These are phyloP conservation scores for Echium plantagineum DNA, from an alignment of 257 asterid species.

Conservation along the genomic window DNA sequence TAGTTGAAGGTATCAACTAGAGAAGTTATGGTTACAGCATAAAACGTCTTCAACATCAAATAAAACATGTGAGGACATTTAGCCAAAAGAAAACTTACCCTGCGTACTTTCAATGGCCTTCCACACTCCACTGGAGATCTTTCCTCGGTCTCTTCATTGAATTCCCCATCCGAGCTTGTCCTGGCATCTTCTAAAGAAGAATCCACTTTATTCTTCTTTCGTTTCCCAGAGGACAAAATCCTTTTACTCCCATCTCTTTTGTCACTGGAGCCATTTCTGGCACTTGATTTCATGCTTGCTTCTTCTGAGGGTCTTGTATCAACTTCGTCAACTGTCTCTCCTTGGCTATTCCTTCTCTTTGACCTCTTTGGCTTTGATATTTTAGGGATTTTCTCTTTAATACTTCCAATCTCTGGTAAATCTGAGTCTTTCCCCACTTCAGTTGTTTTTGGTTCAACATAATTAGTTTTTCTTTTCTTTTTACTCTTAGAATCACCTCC, in stretches of 20 bases:
- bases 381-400: slow-evolving; percentile 13
- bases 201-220: slow-evolving; percentile 22
- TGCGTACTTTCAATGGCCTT: slow-evolving; percentile 40
- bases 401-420: slow-evolving; percentile 19
- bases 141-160: slow-evolving; percentile 24
- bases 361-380: slow-evolving; percentile 23
- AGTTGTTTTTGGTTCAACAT: slow-evolving; percentile 18
- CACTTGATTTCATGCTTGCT: slow-evolving; percentile 12
- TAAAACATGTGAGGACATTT: background rate
- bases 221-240: slow-evolving; percentile 23
- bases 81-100: slow-evolving; percentile 33
- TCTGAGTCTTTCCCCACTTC: slow-evolving; percentile 18
- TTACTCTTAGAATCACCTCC: slow-evolving; percentile 28
- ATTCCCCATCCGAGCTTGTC: slow-evolving; percentile 24
- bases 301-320: slow-evolving; percentile 12
- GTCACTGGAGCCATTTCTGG: slow-evolving; percentile 17
- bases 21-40: background rate
- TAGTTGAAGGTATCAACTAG: too few species aligned
- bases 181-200: slow-evolving; percentile 18
- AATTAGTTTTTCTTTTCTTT: slow-evolving; percentile 38
- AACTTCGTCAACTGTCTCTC: slow-evolving; percentile 8
- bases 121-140: slow-evolving; percentile 24
- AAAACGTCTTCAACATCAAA: background rate
- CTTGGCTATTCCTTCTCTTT: slow-evolving; percentile 25
- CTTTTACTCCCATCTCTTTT: slow-evolving; percentile 25